These are phyloP conservation scores for Xylariaceae sp. DNA, from an alignment of 2,329 filamentous ascomycete genomes.

Conservation along the genomic window DNA sequence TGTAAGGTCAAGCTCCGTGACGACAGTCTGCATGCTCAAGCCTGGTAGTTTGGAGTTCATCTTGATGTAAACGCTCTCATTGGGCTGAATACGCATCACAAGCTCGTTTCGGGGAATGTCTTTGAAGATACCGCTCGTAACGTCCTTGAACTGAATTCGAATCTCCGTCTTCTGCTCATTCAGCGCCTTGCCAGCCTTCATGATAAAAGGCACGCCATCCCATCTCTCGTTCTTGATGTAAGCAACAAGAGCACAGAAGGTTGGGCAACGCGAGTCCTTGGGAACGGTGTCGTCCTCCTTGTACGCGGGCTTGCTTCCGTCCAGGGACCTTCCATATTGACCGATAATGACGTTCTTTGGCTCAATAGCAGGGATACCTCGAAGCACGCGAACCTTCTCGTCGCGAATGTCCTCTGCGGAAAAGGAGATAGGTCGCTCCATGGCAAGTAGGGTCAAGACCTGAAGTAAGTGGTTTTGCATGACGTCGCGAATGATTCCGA, in stretches of 20 bases:
- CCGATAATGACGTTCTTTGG: slow-evolving; percentile 99
- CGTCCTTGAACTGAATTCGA: slow-evolving; percentile 98
- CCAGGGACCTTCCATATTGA: slow-evolving; percentile 94
- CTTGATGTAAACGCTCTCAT: slow-evolving; percentile 99
- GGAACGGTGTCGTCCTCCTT: slow-evolving; percentile 99
- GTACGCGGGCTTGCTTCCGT: slow-evolving; percentile 95
- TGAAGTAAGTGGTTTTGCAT: slow-evolving; percentile 99
- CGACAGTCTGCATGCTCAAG: slow-evolving; percentile 98
- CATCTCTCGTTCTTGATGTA: slow-evolving; percentile 99
- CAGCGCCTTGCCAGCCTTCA: slow-evolving; percentile 98
- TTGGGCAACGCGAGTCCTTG: slow-evolving; percentile 95
- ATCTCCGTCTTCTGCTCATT: slow-evolving; percentile 99
- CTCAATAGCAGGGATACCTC: slow-evolving; percentile 91
- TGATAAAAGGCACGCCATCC: slow-evolving; percentile 98
- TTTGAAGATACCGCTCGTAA: slow-evolving; percentile 99
- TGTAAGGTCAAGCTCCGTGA: slow-evolving; percentile 97
- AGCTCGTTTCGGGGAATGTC: slow-evolving; percentile 99
- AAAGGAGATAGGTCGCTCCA: slow-evolving; percentile 98
- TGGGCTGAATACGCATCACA: slow-evolving; percentile 98
- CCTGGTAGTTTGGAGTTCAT: slow-evolving; percentile 99
- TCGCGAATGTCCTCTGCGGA: slow-evolving; percentile 97
- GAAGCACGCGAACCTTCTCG: slow-evolving; percentile 96
- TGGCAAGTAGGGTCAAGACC: slow-evolving; percentile 92
- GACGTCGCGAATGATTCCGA: slow-evolving; percentile 98
- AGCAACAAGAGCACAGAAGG: slow-evolving; percentile 94